Evolutionary conservation across 805 yeast species (phyloP).

Genomic region (Wickerhamomyces alni): DNA sequence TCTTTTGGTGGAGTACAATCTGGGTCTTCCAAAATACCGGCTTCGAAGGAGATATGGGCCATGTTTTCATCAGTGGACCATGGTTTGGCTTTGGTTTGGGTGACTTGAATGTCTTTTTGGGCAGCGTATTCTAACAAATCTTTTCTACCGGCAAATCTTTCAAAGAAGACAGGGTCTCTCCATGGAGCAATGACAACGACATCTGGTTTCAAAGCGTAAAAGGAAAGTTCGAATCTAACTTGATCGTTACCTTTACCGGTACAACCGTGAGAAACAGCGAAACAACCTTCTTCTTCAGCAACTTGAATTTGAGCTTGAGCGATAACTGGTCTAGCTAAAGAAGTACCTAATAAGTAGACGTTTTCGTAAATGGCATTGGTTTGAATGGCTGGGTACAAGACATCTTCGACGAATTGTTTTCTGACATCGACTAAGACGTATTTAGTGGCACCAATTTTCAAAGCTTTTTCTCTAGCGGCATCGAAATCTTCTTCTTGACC

Average conservation of each 20-base stretch:
- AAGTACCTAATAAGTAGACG: conserved; percentile 93
- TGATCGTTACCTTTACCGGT: conserved; percentile 99
- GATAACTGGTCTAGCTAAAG: conserved; percentile 97
- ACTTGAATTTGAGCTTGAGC: conserved; percentile 97
- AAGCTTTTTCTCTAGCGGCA: conserved; percentile 93
- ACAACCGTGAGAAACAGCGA: conserved; percentile 98
- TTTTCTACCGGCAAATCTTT: conserved; percentile 96
- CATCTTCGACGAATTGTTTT: conserved; percentile 88
- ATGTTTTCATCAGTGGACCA: conserved; percentile 99
- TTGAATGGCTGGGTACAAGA: conserved; percentile 93
- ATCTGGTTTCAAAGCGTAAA: conserved; percentile 97
- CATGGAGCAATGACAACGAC: conserved; percentile 97
- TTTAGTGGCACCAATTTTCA: conserved; percentile 95
- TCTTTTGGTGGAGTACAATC: conserved; percentile 98
- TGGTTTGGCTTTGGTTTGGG: conserved; percentile 98
- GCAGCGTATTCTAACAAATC: conserved; percentile 93
- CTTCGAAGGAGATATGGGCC: conserved; percentile 99
- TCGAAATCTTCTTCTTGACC: conserved; percentile 99
- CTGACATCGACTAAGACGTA: conserved; percentile 92
- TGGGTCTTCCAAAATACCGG: conserved; percentile 98
- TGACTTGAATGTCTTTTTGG: conserved; percentile 84
- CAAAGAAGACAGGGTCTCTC: conserved; percentile 94
- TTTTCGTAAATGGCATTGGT: conserved; percentile 97
- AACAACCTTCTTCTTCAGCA: conserved; percentile 96
- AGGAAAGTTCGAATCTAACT: conserved; percentile 94